Conservation (phyloP, 2,329 filamentous ascomycete species). For the Penicillium brasilianum region DNA sequence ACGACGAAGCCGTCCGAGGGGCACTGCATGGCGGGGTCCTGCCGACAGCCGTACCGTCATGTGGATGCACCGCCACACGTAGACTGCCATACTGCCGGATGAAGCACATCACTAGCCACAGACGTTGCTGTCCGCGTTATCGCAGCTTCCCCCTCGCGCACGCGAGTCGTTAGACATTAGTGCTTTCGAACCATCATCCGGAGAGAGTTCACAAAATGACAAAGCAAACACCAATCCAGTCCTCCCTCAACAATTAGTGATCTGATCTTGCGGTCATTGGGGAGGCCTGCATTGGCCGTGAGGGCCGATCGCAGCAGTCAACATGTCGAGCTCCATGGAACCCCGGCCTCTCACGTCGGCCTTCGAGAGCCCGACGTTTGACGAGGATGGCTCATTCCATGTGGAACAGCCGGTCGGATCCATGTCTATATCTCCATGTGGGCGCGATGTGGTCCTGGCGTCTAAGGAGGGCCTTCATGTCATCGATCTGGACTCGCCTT, state of each 20-base stretch:
- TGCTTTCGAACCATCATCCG: slow-evolving; percentile 4
- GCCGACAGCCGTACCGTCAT: slow-evolving; percentile 29
- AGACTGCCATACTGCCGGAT: background rate
- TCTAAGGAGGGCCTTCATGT: slow-evolving; percentile 89
- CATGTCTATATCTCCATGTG: slow-evolving; percentile 89
- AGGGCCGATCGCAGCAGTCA: slow-evolving; percentile 20
- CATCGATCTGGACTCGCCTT: slow-evolving; percentile 88
- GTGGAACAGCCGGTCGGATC: slow-evolving; percentile 82
- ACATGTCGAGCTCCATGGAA: slow-evolving; percentile 44
- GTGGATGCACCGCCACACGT: slow-evolving; percentile 15
- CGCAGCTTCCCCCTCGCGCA: slow-evolving; percentile 21
- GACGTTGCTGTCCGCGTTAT: slow-evolving; percentile 22
- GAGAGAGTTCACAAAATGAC: slow-evolving; percentile 11
- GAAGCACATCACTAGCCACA: slow-evolving; percentile 24
- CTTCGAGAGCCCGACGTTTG: slow-evolving; percentile 86
- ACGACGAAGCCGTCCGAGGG: slow-evolving; percentile 37
- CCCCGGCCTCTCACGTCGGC: slow-evolving; percentile 57
- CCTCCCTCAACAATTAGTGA: slow-evolving; percentile 2
- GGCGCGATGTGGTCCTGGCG: slow-evolving; percentile 86
- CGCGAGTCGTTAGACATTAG: slow-evolving; percentile 10
- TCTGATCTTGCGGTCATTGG: slow-evolving; percentile 9
- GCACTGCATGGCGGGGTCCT: slow-evolving; percentile 27
- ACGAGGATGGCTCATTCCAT: slow-evolving; percentile 80
- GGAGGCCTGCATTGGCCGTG: slow-evolving; percentile 18
- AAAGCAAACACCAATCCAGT: background rate